These are phyloP conservation scores for Corchorus olitorius DNA, from an alignment of 345 rosid genomes.

Conservation along the genomic window DNA sequence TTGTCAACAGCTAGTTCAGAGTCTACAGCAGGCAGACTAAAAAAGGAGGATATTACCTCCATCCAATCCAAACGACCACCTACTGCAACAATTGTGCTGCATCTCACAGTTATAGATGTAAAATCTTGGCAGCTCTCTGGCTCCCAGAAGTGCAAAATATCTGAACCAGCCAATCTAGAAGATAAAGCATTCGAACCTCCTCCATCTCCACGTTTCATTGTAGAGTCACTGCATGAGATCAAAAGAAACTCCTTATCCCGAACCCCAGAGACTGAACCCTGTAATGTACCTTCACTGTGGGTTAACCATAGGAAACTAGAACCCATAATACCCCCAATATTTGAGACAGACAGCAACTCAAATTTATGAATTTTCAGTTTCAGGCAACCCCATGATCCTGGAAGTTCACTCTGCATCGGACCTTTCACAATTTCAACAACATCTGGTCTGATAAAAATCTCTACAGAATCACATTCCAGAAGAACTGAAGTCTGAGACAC, in stretches of 20 bases:
- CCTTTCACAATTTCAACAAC: conserved; percentile 43
- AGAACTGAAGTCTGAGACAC: conserved; percentile 59
- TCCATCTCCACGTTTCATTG: conserved; percentile 94
- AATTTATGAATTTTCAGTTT: conserved; percentile 64
- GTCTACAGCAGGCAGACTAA: conserved; percentile 49
- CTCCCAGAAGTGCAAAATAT: conserved; percentile 65
- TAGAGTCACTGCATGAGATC: conserved; percentile 77
- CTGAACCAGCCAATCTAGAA: conserved; percentile 81
- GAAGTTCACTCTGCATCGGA: conserved; percentile 79
- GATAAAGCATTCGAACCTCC: conserved; percentile 92
- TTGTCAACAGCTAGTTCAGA: conserved; percentile 34
- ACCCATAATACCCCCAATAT: conserved; percentile 65
- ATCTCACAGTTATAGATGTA: conserved; percentile 63
- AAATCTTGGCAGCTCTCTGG: conserved; percentile 47
- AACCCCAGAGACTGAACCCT: conserved; percentile 68
- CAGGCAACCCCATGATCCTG: conserved; percentile 79
- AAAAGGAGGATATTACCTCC: conserved; percentile 67
- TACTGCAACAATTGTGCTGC: conserved; percentile 79
- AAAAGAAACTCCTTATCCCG: conserved; percentile 65
- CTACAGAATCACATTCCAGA: conserved; percentile 75
- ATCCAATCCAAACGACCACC: conserved; percentile 99
- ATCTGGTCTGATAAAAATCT: conserved; percentile 67
- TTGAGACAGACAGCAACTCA: conserved; percentile 62
- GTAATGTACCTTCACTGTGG: conserved; percentile 77
- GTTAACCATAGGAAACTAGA: conserved; percentile 77